Conservation (phyloP, 108 stramenopile species). For the Mediolabrus comicus region DNA sequence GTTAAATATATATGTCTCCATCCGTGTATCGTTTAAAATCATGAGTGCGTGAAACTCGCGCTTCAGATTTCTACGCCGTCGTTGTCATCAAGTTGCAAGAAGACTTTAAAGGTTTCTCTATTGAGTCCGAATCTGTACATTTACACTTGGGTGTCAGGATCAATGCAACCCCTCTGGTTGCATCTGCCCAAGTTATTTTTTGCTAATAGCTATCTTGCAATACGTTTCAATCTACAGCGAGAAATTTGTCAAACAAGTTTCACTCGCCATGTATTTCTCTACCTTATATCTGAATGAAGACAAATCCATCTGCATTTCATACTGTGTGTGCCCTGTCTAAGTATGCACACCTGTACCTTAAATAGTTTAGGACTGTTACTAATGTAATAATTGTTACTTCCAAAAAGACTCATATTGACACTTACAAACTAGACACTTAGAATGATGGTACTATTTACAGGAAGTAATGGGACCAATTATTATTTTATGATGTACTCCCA, state of each 20-base stretch:
- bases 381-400: constrained; percentile 10
- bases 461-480: no score
- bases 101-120: constrained; percentile 10
- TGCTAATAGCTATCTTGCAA: constrained; percentile 26
- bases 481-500: no score
- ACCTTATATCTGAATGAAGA: constrained; percentile 18
- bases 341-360: constrained; percentile 29
- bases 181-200: constrained; percentile 14
- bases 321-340: constrained; percentile 15
- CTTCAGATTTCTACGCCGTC: constrained; percentile 35
- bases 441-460: no score
- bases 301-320: constrained; percentile 35
- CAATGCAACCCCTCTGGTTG: constrained; percentile 10
- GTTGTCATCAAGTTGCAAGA: constrained; percentile 32
- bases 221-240: constrained; percentile 29
- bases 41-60: constrained; percentile 31
- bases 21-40: constrained; percentile 15
- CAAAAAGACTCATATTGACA: not conserved
- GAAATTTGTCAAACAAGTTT: constrained; percentile 37
- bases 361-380: constrained; percentile 23
- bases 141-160: not conserved
- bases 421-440: not conserved
- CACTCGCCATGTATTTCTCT: constrained; percentile 23
- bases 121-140: constrained; percentile 1
- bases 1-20: constrained; percentile 14